Evolutionary conservation across 352 stramenopile species (phyloP), one percentile per base, ranked within the genome.

Genomic region (Globisporangium apiculatum): DNA sequence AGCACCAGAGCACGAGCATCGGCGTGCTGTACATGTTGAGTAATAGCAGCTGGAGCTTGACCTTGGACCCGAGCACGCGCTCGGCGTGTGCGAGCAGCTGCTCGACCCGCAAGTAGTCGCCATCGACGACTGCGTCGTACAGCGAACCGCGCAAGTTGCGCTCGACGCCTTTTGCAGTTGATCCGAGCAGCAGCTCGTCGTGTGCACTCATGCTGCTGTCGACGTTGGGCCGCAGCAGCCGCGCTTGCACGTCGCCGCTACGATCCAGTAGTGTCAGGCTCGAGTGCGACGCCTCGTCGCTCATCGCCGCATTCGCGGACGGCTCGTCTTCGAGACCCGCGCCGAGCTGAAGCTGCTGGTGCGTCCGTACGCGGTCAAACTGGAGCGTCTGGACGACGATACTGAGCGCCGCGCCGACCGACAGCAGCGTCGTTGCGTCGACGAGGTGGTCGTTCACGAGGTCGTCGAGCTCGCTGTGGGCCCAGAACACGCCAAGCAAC

Each of bases 1-100:
- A 89, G 37, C 79, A 71, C 67, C 76, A 85, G 24, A 79, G 63
- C 24, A 82, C 61, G 8, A 88, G 61, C 35, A 67, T 67, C 8
- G 84, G 77, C 7, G 81, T 89, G 15, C 63, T 71, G 71, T 94
- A 94, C 79, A 91, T 91, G 40, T 74, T 68, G 51, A 76, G 72
- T 17, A 89, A 60, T 50, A 86, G 61, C 57, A 87, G 60, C 60
- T 87, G 72, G 35, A 86, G 66, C 56, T 85, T 74, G 49, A 81
- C 61, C 48, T 82, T 85, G 14, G 79, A 87, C 15, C 74, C 76
- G 5, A 89, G 63, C n/a, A 73, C 73, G 40, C 67, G 66, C 51
- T 83, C 67, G 9, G 77, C 70, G n/a, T 75, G 73, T 12, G 73
- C 53, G n/a, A 89, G 49, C 17, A 89, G 53, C 31, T 68, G 64